phyloP scores from a whole-genome alignment of 305 asterid species.

The Fraxinus sp. region DNA sequence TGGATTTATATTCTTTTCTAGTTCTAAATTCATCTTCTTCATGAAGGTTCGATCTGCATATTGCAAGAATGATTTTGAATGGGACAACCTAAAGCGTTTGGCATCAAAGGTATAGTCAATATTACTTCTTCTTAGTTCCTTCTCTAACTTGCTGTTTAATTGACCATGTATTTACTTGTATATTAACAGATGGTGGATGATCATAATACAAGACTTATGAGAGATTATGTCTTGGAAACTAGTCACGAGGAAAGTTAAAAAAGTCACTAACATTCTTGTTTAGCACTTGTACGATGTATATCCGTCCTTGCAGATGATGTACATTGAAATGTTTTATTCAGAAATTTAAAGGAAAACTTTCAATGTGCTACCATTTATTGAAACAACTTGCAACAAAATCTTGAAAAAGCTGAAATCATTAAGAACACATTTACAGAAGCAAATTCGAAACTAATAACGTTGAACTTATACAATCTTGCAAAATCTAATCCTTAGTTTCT shows the following conservation, averaged over 20 bases:
- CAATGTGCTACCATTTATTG: background rate
- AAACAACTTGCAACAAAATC: background rate
- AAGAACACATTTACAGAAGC: background rate
- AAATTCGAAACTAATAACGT: background rate
- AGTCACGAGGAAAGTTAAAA: conserved; percentile 36
- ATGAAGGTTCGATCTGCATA: conserved; percentile 82
- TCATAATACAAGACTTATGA: conserved; percentile 65
- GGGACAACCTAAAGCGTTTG: conserved; percentile 75
- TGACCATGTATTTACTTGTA: background rate
- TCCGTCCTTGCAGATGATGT: background rate
- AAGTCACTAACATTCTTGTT: background rate
- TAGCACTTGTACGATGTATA: background rate
- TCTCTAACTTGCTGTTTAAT: background rate
- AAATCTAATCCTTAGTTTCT: conserved; percentile 20
- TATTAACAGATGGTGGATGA: conserved; percentile 69
- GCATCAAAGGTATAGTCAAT: conserved; percentile 44
- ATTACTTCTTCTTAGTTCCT: background rate
- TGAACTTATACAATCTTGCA: background rate
- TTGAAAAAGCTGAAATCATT: background rate
- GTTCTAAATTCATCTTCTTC: background rate
- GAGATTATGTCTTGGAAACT: conserved; percentile 72
- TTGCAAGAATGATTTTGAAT: conserved; percentile 75
- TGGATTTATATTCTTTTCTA: background rate
- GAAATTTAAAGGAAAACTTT: background rate
- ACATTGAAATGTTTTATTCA: background rate